Base-by-base conservation (phyloP, 2,329 filamentous ascomycete species). In the Albifimbria verrucaria region DNA sequence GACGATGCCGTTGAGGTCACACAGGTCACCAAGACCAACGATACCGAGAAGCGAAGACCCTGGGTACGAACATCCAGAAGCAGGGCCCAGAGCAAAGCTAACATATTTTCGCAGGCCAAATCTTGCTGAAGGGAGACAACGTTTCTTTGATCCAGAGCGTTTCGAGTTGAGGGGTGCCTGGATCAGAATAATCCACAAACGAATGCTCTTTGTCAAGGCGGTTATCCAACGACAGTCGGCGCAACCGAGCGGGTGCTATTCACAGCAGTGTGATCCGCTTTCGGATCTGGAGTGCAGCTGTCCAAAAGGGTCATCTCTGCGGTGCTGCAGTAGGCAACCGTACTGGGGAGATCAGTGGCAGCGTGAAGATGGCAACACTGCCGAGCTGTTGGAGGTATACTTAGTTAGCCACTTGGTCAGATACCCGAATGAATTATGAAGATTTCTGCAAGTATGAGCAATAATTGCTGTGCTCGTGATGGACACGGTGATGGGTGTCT, bases 1-100 rank as follows among this genome's bases (percentile, higher is more conserved):
- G 94, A 99, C 67, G 92, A 99, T 64, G 94, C 94, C 25, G 85
- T 97, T 53, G 93, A 97, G 74, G 92, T 99, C 44, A 89, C 87
- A 71, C 83, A 91, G 67, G 79, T 90, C 52, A 92, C 89, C 57
- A 96, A 95, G 78, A 86, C 83, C 17, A 87, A 89, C 62, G 71
- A 79, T 42, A 85, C 87, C 60, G 92, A 95, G 74, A 86, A 84
- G 60, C 82, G 92, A 69, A 86, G 90, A 72, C 79, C 85, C 72
- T 97, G 50, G 93, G 92, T 96, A 80, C 57, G 80, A 43, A n/a
- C 32, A 17, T 1, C 32, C 4, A 39, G 18, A 15, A 12, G 5
- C 12, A n/a, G 15, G 18, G 15, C 12, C 4, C 12, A 15, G 32
- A n/a, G 18, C 18, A n/a, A 39, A 15, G 32, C 32, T 39, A n/a